phyloP scores from a whole-genome alignment of 176 grass and related monocot species.

The Themeda triandra region DNA sequence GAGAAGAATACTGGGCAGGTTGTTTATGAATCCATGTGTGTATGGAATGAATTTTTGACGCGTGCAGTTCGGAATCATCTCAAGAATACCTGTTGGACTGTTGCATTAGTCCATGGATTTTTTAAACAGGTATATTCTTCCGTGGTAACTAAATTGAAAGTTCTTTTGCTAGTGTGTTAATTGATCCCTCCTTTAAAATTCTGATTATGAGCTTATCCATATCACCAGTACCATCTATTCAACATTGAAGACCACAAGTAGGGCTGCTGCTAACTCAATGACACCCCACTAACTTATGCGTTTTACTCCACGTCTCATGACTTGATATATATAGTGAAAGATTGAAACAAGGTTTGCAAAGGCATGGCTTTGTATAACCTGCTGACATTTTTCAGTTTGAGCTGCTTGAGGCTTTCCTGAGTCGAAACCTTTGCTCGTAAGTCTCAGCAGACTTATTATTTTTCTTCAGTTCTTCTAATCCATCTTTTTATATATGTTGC shows the following conservation, averaged over 20 bases:
- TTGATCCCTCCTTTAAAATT: slow-evolving; percentile 10
- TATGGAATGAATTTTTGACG: slow-evolving; percentile 97
- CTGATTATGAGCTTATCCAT: slow-evolving; percentile 28
- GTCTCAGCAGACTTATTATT: slow-evolving; percentile 41
- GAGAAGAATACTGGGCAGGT: slow-evolving; percentile 54
- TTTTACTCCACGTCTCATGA: slow-evolving; percentile 36
- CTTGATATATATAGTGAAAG: slow-evolving; percentile 46
- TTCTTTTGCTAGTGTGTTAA: slow-evolving; percentile 10
- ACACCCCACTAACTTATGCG: slow-evolving; percentile 27
- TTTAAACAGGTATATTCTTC: slow-evolving; percentile 82
- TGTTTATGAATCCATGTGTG: slow-evolving; percentile 94
- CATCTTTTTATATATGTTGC: slow-evolving; percentile 2
- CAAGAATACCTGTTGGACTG: slow-evolving; percentile 83
- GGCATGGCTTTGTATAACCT: slow-evolving; percentile 47
- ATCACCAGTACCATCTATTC: slow-evolving; percentile 32
- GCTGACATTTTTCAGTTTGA: slow-evolving; percentile 60
- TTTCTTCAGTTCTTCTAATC: slow-evolving; percentile 20
- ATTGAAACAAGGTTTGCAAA: slow-evolving; percentile 54
- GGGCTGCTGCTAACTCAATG: slow-evolving; percentile 49
- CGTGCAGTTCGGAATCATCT: slow-evolving; percentile 72
- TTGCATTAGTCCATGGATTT: slow-evolving; percentile 89
- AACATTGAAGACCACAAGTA: slow-evolving; percentile 32
- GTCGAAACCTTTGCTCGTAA: slow-evolving; percentile 54
- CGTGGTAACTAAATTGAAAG: neutral
- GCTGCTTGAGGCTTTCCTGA: slow-evolving; percentile 48